Conservation (phyloP, 2,329 filamentous ascomycete genomes). For the Alternaria solani region DNA sequence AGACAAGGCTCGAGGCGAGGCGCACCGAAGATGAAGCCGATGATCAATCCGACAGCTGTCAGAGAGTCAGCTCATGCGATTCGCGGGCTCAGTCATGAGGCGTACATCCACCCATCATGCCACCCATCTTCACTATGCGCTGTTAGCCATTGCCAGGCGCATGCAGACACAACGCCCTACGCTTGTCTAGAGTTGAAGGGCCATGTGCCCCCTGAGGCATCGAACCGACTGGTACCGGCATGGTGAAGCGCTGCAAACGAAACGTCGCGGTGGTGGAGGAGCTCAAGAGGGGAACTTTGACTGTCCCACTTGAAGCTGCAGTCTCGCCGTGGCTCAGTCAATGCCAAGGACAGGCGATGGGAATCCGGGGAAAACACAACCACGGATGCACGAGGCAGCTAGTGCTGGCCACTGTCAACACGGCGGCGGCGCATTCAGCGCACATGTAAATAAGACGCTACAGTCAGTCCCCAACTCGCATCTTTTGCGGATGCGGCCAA, state of each 20-base stretch:
- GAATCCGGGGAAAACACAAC: slow-evolving; percentile 19
- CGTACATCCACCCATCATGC: slow-evolving; percentile 98
- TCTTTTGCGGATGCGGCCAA: background rate
- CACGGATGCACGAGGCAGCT: slow-evolving; percentile 18
- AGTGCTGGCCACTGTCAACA: background rate
- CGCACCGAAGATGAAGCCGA: slow-evolving; percentile 96
- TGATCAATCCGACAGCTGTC: slow-evolving; percentile 92
- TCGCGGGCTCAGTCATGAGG: slow-evolving; percentile 33
- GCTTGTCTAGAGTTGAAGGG: slow-evolving; percentile 75
- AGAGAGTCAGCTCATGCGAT: slow-evolving; percentile 23
- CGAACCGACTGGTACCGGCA: slow-evolving; percentile 66
- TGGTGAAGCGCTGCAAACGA: slow-evolving; percentile 42
- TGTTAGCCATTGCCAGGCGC: slow-evolving; percentile 42
- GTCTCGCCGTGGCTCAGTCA: slow-evolving; percentile 25
- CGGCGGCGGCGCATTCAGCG: background rate
- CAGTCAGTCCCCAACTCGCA: background rate
- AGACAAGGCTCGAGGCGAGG: slow-evolving; percentile 6
- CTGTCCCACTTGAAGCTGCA: slow-evolving; percentile 21
- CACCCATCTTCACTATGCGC: slow-evolving; percentile 89
- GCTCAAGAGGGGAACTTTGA: slow-evolving; percentile 24
- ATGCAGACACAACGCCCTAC: slow-evolving; percentile 56
- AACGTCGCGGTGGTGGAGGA: slow-evolving; percentile 20
- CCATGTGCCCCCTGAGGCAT: slow-evolving; percentile 55
- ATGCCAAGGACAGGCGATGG: slow-evolving; percentile 12
- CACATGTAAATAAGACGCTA: background rate